Conservation (phyloP, 371 early-diverging fungal species). For the Saksenaea oblongispora region DNA sequence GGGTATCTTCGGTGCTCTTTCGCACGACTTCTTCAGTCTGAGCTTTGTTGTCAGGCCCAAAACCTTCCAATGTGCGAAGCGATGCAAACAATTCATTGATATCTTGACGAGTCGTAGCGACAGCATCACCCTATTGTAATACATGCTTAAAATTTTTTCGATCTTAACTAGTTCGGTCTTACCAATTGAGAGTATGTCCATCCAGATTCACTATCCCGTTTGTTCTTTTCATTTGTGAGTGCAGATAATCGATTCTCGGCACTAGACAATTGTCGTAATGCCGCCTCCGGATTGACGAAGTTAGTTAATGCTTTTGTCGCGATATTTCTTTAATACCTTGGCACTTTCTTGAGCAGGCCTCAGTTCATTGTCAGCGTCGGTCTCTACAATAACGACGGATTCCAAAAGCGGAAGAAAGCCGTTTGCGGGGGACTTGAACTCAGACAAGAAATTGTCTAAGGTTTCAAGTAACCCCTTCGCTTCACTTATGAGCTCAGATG, state of each 20-base stretch:
- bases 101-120: slow-evolving; percentile 5
- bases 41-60: slow-evolving; percentile 34
- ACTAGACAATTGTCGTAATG: slow-evolving; percentile 16
- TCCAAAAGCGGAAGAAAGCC: slow-evolving; percentile 39
- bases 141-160: background rate
- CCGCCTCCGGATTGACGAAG: background rate
- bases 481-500: background rate
- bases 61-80: slow-evolving; percentile 39
- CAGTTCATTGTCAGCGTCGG: slow-evolving; percentile 44
- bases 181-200: slow-evolving; percentile 32
- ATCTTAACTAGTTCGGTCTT: slow-evolving; percentile 1
- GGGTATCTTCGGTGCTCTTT: background rate
- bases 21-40: background rate
- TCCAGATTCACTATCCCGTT: slow-evolving; percentile 16
- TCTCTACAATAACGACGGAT: slow-evolving; percentile 41
- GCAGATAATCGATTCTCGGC: slow-evolving; percentile 11
- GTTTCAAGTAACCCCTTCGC: slow-evolving; percentile 4
- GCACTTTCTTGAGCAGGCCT: slow-evolving; percentile 46
- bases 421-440: slow-evolving; percentile 27
- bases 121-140: slow-evolving; percentile 9
- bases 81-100: slow-evolving; percentile 27
- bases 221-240: background rate
- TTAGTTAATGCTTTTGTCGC: background rate
- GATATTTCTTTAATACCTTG: slow-evolving; percentile 22
- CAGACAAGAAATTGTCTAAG: background rate